Evolutionary conservation across 306 rosid genomes (phyloP).

Genomic region (Sphenostylis stenocarpa): DNA sequence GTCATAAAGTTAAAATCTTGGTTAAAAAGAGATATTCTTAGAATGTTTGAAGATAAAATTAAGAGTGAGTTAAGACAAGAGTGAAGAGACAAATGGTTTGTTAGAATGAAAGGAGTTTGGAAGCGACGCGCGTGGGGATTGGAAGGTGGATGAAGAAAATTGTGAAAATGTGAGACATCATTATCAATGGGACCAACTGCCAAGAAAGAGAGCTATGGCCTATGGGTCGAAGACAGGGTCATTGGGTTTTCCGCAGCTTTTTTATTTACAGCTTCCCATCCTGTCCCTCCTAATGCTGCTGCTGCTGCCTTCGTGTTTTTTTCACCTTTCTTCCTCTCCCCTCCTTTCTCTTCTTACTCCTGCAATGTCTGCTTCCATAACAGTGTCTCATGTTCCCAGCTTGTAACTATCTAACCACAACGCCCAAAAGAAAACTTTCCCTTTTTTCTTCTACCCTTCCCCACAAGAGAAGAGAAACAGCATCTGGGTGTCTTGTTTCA

Average conservation of each 20-base stretch:
- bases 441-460: neutral
- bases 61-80: neutral
- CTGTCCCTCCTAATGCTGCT: constrained; percentile 27
- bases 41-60: neutral
- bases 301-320: neutral
- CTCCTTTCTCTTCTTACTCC: neutral
- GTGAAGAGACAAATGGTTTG: neutral
- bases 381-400: constrained; percentile 22
- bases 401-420: neutral
- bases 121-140: constrained; percentile 27
- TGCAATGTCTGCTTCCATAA: constrained; percentile 16
- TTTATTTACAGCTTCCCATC: constrained; percentile 23
- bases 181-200: constrained; percentile 50
- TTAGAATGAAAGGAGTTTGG: neutral
- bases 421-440: neutral
- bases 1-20: too few relatives aligned
- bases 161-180: constrained; percentile 27
- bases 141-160: neutral
- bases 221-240: constrained; percentile 36
- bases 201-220: constrained; percentile 36
- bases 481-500: constrained; percentile 18
- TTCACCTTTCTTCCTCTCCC: neutral
- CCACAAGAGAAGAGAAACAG: neutral
- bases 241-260: constrained; percentile 45
- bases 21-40: too few relatives aligned